Percentiles rank a stretch among this genome's conserved stretches.
Evolutionary conservation across 768 basidiomycete species (phyloP).

Genomic region (Rhodosporidiobolus odoratus): DNA sequence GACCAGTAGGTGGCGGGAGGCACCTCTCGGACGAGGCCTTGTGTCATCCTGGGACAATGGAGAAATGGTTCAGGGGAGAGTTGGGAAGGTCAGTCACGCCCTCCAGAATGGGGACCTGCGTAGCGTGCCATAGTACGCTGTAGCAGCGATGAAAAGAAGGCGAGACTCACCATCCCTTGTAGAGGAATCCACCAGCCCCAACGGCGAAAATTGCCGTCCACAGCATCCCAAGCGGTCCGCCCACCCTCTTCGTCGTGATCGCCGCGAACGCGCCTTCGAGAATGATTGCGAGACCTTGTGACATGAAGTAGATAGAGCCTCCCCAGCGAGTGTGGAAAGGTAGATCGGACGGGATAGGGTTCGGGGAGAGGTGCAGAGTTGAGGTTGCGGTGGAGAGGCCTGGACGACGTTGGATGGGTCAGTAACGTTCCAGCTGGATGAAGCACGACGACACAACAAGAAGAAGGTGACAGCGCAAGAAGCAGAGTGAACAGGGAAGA

Average conservation of each 20-base stretch:
- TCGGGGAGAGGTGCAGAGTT: background rate
- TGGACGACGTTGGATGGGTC: background rate
- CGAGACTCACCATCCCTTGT: slow-evolving; percentile 13
- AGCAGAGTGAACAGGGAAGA: no score
- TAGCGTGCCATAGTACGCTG: background rate
- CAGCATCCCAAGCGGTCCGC: slow-evolving; percentile 3
- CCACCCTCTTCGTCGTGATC: background rate
- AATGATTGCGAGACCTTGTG: slow-evolving; percentile 25
- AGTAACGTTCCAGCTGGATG: background rate
- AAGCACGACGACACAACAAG: background rate
- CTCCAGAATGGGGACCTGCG: background rate
- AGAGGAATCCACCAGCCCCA: background rate
- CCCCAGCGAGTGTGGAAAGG: slow-evolving; percentile 23
- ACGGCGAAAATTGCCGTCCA: slow-evolving; percentile 15
- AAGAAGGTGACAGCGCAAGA: background rate
- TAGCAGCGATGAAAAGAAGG: background rate
- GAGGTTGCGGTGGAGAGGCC: slow-evolving; percentile 24
- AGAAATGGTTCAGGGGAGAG: background rate
- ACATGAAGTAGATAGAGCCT: slow-evolving; percentile 31
- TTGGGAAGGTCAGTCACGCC: background rate
- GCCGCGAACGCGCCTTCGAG: slow-evolving; percentile 23
- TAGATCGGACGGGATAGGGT: background rate
- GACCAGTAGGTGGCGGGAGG: slow-evolving; percentile 24
- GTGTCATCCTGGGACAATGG: slow-evolving; percentile 7
- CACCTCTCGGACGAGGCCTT: slow-evolving; percentile 27